These are phyloP conservation scores for Dactylellina cionopaga DNA, from an alignment of 2,329 filamentous ascomycete species.

Conservation along the genomic window DNA sequence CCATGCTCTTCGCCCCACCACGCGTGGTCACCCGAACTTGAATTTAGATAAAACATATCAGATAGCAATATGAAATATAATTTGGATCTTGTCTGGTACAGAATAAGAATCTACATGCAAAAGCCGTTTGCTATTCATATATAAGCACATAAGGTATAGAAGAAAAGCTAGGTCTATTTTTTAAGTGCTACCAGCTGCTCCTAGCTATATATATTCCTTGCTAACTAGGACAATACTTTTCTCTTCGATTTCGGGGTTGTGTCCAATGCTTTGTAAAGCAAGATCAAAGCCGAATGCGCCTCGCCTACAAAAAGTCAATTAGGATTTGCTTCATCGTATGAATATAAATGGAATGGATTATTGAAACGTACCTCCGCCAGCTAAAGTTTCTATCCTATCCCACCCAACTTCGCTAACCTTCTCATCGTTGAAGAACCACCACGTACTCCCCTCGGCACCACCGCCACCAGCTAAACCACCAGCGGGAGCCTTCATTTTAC, in stretches of 20 bases:
- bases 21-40: slow-evolving; percentile 19
- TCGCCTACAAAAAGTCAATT: slow-evolving; percentile 65
- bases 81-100: too few species aligned
- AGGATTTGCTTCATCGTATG: background rate
- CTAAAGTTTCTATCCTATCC: slow-evolving; percentile 89
- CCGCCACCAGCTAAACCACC: slow-evolving; percentile 39
- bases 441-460: slow-evolving; percentile 86
- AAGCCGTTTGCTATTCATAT: background rate
- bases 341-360: slow-evolving; percentile 43
- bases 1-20: background rate
- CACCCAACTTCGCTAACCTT: slow-evolving; percentile 90
- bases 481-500: slow-evolving; percentile 57
- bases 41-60: too few species aligned
- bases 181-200: background rate
- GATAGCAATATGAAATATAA: too few species aligned
- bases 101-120: too few species aligned
- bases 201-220: background rate
- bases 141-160: background rate
- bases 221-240: background rate
- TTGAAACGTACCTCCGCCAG: slow-evolving; percentile 76
- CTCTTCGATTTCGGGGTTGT: slow-evolving; percentile 33
- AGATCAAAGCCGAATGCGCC: slow-evolving; percentile 81
- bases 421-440: slow-evolving; percentile 99
- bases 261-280: slow-evolving; percentile 77
- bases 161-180: background rate